Conservation (phyloP, 495 filamentous ascomycete genomes). For the Penicillium verhagenii region DNA sequence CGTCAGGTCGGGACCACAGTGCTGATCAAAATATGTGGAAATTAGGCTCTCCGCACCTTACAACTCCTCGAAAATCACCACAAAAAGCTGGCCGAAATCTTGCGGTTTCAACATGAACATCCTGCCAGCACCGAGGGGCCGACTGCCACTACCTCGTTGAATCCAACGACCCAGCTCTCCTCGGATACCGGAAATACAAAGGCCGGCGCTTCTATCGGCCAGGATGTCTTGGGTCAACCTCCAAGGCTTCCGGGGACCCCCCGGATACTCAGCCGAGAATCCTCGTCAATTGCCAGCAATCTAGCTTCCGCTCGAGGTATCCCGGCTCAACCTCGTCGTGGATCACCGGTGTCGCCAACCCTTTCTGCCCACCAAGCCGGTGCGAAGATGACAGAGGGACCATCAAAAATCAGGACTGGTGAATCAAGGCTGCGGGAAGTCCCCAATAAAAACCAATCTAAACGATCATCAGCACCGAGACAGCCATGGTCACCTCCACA, state of each 20-base stretch:
- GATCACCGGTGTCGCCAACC: constrained; percentile 62
- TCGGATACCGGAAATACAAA: constrained; percentile 28
- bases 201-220: constrained; percentile 18
- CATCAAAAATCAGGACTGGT: constrained; percentile 44
- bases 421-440: constrained; percentile 35
- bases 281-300: constrained; percentile 88
- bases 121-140: constrained; percentile 32
- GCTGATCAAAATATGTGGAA: background rate
- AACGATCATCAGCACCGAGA: constrained; percentile 23
- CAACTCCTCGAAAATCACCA: constrained; percentile 85
- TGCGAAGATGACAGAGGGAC: constrained; percentile 63
- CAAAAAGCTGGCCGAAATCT: constrained; percentile 69
- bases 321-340: constrained; percentile 62
- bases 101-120: constrained; percentile 67
- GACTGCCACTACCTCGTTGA: constrained; percentile 10
- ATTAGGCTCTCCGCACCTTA: constrained; percentile 76
- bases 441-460: constrained; percentile 26
- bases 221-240: constrained; percentile 34
- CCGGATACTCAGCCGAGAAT: constrained; percentile 60
- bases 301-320: constrained; percentile 87
- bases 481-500: constrained; percentile 40
- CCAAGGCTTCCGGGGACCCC: constrained; percentile 40
- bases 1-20: background rate
- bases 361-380: constrained; percentile 73
- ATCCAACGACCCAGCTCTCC: constrained; percentile 12